Evolutionary conservation across 169 alveolate species (phyloP).

Genomic region (Blepharisma undulans): DNA sequence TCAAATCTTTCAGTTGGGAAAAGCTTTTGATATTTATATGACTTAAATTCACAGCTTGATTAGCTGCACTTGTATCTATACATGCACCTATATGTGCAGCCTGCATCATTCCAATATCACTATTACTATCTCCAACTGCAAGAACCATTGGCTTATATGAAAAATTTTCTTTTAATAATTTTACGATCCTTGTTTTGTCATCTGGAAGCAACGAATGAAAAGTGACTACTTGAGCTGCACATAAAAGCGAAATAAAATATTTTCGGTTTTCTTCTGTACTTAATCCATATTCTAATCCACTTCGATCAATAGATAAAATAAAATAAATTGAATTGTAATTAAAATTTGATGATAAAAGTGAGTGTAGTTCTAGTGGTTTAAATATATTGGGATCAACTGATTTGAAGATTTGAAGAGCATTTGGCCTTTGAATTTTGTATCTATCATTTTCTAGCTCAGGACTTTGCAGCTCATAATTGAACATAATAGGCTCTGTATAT

Average conservation of each 20-base stretch:
- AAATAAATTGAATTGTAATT: conserved; percentile 25
- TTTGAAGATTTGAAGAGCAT: neutral
- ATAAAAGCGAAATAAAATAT: neutral
- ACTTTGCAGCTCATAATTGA: neutral
- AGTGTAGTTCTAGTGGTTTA: neutral
- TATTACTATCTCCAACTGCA: neutral
- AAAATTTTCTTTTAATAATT: neutral
- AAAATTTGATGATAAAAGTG: neutral
- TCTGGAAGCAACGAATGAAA: neutral
- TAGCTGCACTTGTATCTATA: neutral
- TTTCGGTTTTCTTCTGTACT: conserved; percentile 10
- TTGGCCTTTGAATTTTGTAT: neutral
- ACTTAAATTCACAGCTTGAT: neutral
- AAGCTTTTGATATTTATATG: neutral
- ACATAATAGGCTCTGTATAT: neutral
- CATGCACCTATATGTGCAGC: neutral
- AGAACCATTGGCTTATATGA: neutral
- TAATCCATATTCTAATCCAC: neutral
- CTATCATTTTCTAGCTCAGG: neutral
- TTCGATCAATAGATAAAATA: neutral
- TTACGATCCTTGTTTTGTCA: neutral
- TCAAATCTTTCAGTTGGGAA: neutral
- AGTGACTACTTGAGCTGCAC: conserved; percentile 16
- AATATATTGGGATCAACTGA: neutral
- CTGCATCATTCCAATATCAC: neutral